Percentiles rank a stretch among this genome's conserved stretches.
Evolutionary conservation across 495 filamentous ascomycete species (phyloP).

Genomic region (Aspergillus biplanus): DNA sequence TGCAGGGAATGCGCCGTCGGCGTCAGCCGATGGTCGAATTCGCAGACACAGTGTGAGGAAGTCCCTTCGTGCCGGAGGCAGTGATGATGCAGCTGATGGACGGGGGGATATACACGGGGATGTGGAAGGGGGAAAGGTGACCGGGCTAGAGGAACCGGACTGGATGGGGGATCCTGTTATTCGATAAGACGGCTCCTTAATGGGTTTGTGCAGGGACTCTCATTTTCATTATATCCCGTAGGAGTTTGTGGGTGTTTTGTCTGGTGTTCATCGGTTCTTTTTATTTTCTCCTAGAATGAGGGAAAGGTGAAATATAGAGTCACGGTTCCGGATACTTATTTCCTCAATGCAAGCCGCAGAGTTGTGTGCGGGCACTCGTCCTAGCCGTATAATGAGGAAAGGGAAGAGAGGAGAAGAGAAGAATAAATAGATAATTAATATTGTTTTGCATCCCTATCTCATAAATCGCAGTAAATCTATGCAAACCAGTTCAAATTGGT

Average conservation of each 20-base stretch:
- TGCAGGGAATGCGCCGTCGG: conserved; percentile 40
- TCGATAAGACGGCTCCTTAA: conserved; percentile 34
- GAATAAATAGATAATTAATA: conserved; percentile 29
- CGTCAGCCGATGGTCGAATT: conserved; percentile 39
- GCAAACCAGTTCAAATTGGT: conserved; percentile 9
- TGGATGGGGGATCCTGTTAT: conserved; percentile 66
- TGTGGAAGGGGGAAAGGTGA: conserved; percentile 31
- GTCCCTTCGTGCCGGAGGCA: conserved; percentile 31
- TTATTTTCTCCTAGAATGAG: conserved; percentile 8
- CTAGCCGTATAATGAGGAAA: too few relatives aligned
- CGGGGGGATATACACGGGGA: conserved; percentile 27
- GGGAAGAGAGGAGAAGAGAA: background rate
- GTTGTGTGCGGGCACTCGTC: too few relatives aligned
- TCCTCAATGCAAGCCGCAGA: background rate
- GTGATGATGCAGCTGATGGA: conserved; percentile 28
- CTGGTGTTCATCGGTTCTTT: conserved; percentile 11
- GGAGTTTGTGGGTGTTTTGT: conserved; percentile 3
- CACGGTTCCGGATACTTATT: conserved; percentile 40
- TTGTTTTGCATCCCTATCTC: conserved; percentile 23
- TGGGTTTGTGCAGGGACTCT: background rate
- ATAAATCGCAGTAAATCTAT: conserved; percentile 5
- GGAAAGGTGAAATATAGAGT: conserved; percentile 23
- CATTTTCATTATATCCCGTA: conserved; percentile 4
- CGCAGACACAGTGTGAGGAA: conserved; percentile 35
- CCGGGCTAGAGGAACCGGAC: conserved; percentile 54